These are phyloP conservation scores for Bipolaris zeicola DNA, from an alignment of 2,329 filamentous ascomycete genomes.

Conservation along the genomic window DNA sequence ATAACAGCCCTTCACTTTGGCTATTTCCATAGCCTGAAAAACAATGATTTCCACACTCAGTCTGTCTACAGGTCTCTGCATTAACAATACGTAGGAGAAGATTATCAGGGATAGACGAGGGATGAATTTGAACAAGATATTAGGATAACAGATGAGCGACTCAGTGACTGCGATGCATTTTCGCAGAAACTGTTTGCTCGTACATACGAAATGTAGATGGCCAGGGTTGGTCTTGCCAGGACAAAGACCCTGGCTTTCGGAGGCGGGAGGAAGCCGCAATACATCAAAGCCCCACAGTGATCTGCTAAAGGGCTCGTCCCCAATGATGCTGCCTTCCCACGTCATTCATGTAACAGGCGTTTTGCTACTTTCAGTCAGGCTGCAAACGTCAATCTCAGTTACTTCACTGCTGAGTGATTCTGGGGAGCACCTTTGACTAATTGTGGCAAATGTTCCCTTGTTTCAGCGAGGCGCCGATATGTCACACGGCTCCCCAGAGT, in stretches of 20 bases:
- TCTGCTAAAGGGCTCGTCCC: not conserved
- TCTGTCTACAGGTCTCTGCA: conserved; percentile 5
- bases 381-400: not conserved
- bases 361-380: not conserved
- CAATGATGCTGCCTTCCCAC: too few relatives aligned
- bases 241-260: not conserved
- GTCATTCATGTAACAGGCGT: not conserved
- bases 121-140: not conserved
- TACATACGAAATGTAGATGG: not conserved
- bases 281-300: not conserved
- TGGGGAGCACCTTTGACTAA: not conserved
- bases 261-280: not conserved
- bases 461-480: not conserved
- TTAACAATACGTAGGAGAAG: not conserved
- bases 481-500: not conserved
- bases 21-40: conserved; percentile 5
- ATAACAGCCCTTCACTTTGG: conserved; percentile 4
- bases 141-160: not conserved
- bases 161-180: not conserved
- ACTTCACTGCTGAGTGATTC: not conserved
- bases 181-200: not conserved
- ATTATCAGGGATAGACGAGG: not conserved
- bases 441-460: not conserved
- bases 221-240: too few relatives aligned
- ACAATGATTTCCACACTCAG: conserved; percentile 19